phyloP scores from a whole-genome alignment of 768 basidiomycete species.

The Hypholoma sublateritium region DNA sequence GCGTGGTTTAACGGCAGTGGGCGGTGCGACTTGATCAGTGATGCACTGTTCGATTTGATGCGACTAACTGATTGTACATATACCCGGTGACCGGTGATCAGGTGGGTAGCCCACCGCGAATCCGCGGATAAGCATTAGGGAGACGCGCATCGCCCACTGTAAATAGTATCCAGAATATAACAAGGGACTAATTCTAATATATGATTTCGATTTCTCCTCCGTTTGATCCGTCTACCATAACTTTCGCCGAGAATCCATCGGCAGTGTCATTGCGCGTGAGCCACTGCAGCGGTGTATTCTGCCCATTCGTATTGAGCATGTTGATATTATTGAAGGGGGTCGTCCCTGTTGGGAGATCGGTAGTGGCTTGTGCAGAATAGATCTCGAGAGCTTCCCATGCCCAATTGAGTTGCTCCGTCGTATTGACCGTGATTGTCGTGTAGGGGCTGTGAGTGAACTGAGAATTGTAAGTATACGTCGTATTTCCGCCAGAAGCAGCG shows the following conservation, averaged over 20 bases:
- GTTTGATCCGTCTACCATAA: constrained; percentile 1
- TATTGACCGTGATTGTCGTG: constrained; percentile 8
- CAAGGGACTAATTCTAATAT: background rate
- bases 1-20: too few species aligned
- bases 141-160: too few species aligned
- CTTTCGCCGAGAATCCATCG: constrained; percentile 3
- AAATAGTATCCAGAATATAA: background rate
- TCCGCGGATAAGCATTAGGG: too few species aligned
- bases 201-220: constrained; percentile 7
- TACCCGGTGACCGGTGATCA: too few species aligned
- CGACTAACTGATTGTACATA: too few species aligned
- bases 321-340: constrained; percentile 11
- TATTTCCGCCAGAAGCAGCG: background rate
- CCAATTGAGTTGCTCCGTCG: constrained; percentile 9
- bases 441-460: constrained; percentile 11
- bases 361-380: constrained; percentile 1
- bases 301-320: constrained; percentile 8
- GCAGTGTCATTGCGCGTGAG: background rate
- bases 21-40: too few species aligned
- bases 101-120: too few species aligned
- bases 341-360: constrained; percentile 10
- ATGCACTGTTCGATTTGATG: too few species aligned
- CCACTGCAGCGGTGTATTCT: constrained; percentile 8
- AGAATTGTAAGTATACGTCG: constrained; percentile 11
- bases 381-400: constrained; percentile 15